Base-by-base conservation (phyloP, 768 basidiomycete species). In the Boletus vermiculosoides region DNA sequence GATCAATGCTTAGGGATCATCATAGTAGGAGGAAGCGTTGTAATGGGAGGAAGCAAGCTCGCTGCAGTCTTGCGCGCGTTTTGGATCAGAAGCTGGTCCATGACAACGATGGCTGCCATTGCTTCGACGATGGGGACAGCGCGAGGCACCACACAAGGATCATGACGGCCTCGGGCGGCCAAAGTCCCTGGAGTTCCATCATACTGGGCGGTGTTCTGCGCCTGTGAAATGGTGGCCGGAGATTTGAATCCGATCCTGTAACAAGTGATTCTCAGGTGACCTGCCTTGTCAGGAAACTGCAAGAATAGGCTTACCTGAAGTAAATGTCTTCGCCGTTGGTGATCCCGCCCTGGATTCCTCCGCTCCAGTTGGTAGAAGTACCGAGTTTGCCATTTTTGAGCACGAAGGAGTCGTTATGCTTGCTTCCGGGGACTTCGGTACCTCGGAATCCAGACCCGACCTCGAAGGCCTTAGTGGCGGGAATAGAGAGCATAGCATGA, bases 401-500 rank as follows among this genome's bases (percentile, higher is more conserved):
- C 22, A 90, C 76, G 72, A 96, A 99, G 22, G 84, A 72, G 72
- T 99, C 97, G 73, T 99, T 99, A 76, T 99, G 97, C 67, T 81
- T 82, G 73, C 87, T 90, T 37, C 97, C 97, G 7, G 92, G 90
- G 45, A 98, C 86, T 74, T 95, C 89, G 6, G 94, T 93, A 8
- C 97, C 97, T 62, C 84, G 81, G 82, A 99, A 97, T 25, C 97
- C 97, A 31, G 93, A 96, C 40, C 97, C 97, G 61, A 98, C 87
- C 76, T 99, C 97, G 73, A 99, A 98, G 7, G 86, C 94, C 70
- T 99, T 99, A 53, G 97, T 98, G 18, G 97, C 96, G 28, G 97
- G 97, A 68, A 99, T 97, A 53, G 94, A 97, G 51, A 99, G 83
- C 96, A 99, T 98, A 9, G 97, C 97, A 70, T 98, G 97, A 13